These are phyloP conservation scores for Geotrichum klebahnii DNA, from an alignment of 1,139 yeast species.

Conservation along the genomic window DNA sequence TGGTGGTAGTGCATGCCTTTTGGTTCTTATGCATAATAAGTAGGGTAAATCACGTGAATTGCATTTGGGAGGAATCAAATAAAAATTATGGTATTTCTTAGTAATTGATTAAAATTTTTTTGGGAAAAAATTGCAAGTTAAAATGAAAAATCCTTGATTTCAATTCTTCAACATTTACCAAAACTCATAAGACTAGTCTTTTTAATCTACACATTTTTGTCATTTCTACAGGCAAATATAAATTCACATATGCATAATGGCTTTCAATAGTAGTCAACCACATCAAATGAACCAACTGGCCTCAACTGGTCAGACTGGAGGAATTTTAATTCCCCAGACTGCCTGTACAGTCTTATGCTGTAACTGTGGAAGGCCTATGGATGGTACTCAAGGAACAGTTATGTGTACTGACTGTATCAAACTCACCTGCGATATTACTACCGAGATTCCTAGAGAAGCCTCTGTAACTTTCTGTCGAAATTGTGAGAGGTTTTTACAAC, in stretches of 20 bases:
- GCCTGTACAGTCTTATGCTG: conserved; percentile 78
- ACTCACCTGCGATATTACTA: conserved; percentile 88
- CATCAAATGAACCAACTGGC: conserved; percentile 7
- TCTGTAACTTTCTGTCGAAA: conserved; percentile 90
- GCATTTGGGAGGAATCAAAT: background rate
- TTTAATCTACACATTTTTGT: too few relatives aligned
- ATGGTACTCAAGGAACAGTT: conserved; percentile 87
- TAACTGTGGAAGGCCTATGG: conserved; percentile 98
- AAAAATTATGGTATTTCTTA: background rate
- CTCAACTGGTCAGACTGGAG: conserved; percentile 18
- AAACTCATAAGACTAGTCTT: too few relatives aligned
- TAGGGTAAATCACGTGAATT: background rate
- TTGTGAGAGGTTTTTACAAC: conserved; percentile 93
- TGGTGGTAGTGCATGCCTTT: background rate
- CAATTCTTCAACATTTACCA: background rate
- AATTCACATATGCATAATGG: conserved; percentile 2
- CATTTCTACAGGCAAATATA: background rate
- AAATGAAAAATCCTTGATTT: too few relatives aligned
- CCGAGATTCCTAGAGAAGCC: conserved; percentile 93
- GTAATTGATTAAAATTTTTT: background rate
- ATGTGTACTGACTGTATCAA: conserved; percentile 98
- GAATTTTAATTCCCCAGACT: conserved; percentile 43
- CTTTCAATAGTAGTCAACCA: conserved; percentile 7
- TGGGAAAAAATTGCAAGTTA: background rate
- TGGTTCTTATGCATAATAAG: too few relatives aligned